Evolutionary conservation across 2,329 filamentous ascomycete genomes (phyloP).

Genomic region (Cladosporium phlei): DNA sequence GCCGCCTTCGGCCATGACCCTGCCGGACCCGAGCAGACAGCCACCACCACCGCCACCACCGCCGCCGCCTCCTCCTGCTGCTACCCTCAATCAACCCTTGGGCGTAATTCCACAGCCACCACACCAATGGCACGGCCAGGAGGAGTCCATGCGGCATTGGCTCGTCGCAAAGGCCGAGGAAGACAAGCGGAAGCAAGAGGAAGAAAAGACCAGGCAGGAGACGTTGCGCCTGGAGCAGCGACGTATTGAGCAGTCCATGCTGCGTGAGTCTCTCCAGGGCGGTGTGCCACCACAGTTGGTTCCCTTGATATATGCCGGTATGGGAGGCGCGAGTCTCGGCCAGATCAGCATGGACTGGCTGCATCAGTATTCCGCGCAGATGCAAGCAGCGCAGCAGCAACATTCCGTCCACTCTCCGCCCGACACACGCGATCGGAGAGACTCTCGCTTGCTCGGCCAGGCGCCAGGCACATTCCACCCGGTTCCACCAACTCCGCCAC

Average conservation of each 20-base stretch:
- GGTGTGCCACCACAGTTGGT: constrained; percentile 49
- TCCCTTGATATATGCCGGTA: constrained; percentile 51
- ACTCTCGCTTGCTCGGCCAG: constrained; percentile 40
- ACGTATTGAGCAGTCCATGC: constrained; percentile 49
- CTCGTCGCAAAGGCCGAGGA: constrained; percentile 48
- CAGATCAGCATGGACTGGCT: constrained; percentile 48
- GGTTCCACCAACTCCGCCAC: constrained; percentile 28
- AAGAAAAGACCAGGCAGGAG: constrained; percentile 51
- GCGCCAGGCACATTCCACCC: constrained; percentile 24
- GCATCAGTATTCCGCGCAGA: constrained; percentile 45
- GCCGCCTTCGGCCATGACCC: constrained; percentile 49
- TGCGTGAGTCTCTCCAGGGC: constrained; percentile 48
- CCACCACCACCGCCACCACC: constrained; percentile 23
- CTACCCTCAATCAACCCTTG: constrained; percentile 34
- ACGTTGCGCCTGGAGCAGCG: constrained; percentile 46
- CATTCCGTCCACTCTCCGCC: constrained; percentile 37
- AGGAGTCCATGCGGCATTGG: constrained; percentile 51
- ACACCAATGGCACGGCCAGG: constrained; percentile 44
- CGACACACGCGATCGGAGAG: constrained; percentile 40
- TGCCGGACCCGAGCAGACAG: constrained; percentile 44
- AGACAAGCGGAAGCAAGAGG: constrained; percentile 50
- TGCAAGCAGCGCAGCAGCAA: constrained; percentile 41
- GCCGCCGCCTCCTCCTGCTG: constrained; percentile 22
- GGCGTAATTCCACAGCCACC: constrained; percentile 35
- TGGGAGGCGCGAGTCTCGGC: constrained; percentile 45